These are phyloP conservation scores for Pseudozyma sp. DNA, from an alignment of 1,284 basidiomycete species.

Conservation along the genomic window DNA sequence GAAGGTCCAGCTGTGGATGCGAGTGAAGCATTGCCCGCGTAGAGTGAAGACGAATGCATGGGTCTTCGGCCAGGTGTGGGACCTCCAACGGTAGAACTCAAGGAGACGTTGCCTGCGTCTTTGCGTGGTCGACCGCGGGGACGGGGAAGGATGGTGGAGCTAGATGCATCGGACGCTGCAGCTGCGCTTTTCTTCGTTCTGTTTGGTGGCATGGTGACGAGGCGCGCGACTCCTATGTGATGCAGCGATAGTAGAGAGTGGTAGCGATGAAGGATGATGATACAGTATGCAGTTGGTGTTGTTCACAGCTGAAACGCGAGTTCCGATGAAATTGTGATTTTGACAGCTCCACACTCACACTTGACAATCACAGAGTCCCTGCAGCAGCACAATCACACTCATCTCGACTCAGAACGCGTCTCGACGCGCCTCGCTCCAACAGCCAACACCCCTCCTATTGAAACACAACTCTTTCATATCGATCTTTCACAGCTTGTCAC, in stretches of 20 bases:
- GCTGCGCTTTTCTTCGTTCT: background rate
- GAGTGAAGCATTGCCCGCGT: slow-evolving; percentile 22
- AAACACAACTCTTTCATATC: background rate
- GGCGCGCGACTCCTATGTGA: background rate
- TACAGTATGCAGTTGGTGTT: slow-evolving; percentile 4
- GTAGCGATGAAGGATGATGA: background rate
- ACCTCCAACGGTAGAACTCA: slow-evolving; percentile 35
- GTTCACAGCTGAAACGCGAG: slow-evolving; percentile 14
- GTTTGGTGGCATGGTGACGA: slow-evolving; percentile 14
- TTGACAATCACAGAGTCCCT: slow-evolving; percentile 3
- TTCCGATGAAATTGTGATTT: background rate
- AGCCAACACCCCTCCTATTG: background rate
- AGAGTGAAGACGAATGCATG: background rate
- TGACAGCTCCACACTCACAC: background rate
- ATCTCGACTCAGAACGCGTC: slow-evolving; percentile 12
- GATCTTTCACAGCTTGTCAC: background rate
- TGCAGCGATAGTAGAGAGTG: background rate
- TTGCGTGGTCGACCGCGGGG: slow-evolving; percentile 11
- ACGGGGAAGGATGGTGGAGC: slow-evolving; percentile 15
- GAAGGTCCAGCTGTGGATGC: slow-evolving; percentile 19
- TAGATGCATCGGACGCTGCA: slow-evolving; percentile 14
- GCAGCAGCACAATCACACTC: slow-evolving; percentile 1
- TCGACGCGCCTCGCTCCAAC: slow-evolving; percentile 12
- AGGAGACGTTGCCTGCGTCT: slow-evolving; percentile 24
- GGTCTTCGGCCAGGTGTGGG: slow-evolving; percentile 21